These are phyloP conservation scores for Emmonsiellopsis sp. DNA, from an alignment of 2,329 filamentous ascomycete genomes.

Conservation along the genomic window DNA sequence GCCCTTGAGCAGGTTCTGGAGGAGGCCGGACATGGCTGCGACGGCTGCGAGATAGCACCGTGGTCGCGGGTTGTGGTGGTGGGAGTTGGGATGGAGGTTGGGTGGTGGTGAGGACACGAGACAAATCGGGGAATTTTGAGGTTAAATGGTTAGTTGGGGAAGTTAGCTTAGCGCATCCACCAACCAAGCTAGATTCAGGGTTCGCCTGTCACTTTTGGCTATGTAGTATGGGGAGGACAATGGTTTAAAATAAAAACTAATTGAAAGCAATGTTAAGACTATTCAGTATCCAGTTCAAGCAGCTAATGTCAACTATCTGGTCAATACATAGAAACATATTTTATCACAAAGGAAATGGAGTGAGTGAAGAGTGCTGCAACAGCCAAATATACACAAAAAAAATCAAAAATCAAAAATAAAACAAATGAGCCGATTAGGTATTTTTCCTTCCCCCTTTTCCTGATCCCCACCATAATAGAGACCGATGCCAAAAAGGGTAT, in stretches of 20 bases:
- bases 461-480: neutral
- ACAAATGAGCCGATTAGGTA: no score
- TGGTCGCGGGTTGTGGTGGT: neutral
- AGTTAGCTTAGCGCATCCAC: neutral
- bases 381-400: neutral
- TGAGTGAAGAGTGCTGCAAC: neutral
- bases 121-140: neutral
- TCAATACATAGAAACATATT: no score
- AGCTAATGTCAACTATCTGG: no score
- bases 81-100: neutral
- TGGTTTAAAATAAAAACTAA: no score
- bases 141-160: neutral
- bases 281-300: no score
- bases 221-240: no score
- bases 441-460: neutral
- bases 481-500: neutral
- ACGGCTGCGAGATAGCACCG: slow-evolving; percentile 1
- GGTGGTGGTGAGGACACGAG: neutral
- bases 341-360: neutral
- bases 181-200: neutral
- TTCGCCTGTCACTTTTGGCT: no score
- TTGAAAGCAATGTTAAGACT: no score
- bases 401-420: no score
- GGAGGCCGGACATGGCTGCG: slow-evolving; percentile 15
- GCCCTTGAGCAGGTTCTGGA: slow-evolving; percentile 18